Base-by-base conservation (phyloP, 106 monocot genomes). In the Ottelia alismoides region DNA sequence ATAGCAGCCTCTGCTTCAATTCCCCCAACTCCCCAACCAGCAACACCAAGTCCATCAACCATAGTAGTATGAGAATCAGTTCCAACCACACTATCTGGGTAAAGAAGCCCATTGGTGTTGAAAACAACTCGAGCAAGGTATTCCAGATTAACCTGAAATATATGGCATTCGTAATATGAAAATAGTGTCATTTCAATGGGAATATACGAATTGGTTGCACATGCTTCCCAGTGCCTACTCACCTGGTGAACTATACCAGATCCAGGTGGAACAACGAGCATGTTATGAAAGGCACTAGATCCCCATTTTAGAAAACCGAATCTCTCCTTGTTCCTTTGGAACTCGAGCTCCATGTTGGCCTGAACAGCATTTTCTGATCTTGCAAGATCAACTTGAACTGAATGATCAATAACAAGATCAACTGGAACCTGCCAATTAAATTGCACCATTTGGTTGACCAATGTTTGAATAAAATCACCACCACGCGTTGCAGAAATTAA, bases 1-100 rank as follows among this genome's bases (percentile, higher is more conserved):
- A 96, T 88, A 61, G 84, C 30, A 69, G 94, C 94, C 51, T 94
- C 94, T 35, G 94, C 94, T 78, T 94, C 94, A 46, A 94, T 94
- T 7, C 94, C 94, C 57, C 88, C 88, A 72, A 96, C 88, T 31
- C 92, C 86, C 68, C 68, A 68, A 6, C 68, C 68, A 53, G 68
- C 68, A 60, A 68, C 68, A 40, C 68, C 68, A 21, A 96, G 65
- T 12, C 94, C 94, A 76, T 96, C 88, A 58, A 96, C 79, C 94
- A 96, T 96, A 60, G 88, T 96, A 3, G 88, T 96, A 61, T 96
- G 94, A 0, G 88, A 96, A 73, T 96, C 88, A 29, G 88, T 96
- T 24, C 94, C 94, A 65, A 88, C 88, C 29, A 88, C 94, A 59
- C 88, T 96, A 51, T 96, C 88, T 17, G 88, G 94, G 28, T 96